These are phyloP conservation scores for Sanguinoderma infundibulare DNA, from an alignment of 1,284 basidiomycete species.

Conservation along the genomic window DNA sequence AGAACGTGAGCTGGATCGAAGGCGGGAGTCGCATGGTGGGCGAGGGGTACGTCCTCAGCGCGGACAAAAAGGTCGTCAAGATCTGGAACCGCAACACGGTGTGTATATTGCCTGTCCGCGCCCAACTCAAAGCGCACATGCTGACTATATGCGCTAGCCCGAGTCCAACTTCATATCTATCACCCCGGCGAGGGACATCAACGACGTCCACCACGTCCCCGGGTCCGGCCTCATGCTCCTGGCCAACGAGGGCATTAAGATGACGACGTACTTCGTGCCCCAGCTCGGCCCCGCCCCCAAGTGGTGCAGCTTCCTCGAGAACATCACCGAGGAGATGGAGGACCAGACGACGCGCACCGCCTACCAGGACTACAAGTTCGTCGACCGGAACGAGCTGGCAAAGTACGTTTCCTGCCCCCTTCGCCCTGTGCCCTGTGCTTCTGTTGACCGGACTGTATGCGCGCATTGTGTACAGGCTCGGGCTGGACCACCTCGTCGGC, in stretches of 20 bases:
- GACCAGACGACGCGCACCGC: constrained; percentile 77
- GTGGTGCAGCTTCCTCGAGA: constrained; percentile 98
- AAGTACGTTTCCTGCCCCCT: constrained; percentile 54
- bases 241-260: constrained; percentile 92
- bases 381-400: constrained; percentile 87
- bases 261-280: constrained; percentile 93
- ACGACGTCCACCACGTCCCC: constrained; percentile 88
- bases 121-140: background rate
- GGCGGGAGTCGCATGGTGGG: constrained; percentile 84
- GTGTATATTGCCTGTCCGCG: constrained; percentile 6
- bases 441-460: background rate
- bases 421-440: constrained; percentile 9
- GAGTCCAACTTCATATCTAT: constrained; percentile 90
- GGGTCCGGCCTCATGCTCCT: constrained; percentile 85
- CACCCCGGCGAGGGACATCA: constrained; percentile 87
- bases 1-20: constrained; percentile 89
- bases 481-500: constrained; percentile 93
- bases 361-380: constrained; percentile 98
- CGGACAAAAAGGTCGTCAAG: constrained; percentile 95
- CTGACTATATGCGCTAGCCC: constrained; percentile 52
- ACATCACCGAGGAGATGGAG: constrained; percentile 97
- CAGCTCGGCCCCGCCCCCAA: constrained; percentile 95
- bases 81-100: constrained; percentile 91
- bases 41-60: constrained; percentile 86
- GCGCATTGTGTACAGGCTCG: constrained; percentile 56